Base-by-base conservation (phyloP, 352 stramenopile genomes). In the Lagenidium giganteum region DNA sequence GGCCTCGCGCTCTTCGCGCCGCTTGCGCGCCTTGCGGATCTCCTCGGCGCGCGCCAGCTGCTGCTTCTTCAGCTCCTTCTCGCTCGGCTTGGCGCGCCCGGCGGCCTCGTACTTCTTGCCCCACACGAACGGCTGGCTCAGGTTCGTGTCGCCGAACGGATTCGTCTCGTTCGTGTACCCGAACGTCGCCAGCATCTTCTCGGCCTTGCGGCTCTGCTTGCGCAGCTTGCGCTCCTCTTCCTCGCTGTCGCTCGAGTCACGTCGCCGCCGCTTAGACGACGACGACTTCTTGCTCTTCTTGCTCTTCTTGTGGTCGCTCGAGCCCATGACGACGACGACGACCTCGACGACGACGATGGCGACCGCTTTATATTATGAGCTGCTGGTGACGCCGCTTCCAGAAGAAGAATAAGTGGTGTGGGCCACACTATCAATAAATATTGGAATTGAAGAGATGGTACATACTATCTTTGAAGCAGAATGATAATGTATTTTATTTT, bases 161-260 rank as follows among this genome's bases (percentile, higher is more conserved):
- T 99, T 99, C 31, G 96, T 87, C 16, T 99, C 95, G 63, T 98
- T 96, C n/a, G 95, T 97, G 67, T 99, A 99, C 27, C 96, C 95
- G 57, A 98, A 78, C 23, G 62, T 65, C 29, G 76, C 64, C 21
- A 92, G 64, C 53, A 94, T 61, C 42, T 92, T 92, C 31, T 77
- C 64, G 5, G 79, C 68, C 34, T 83, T 75, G 55, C 86, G 87
- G 44, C 66, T 69, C 52, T 77, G 65, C 35, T 73, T 81, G 33
- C 73, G 76, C 57, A 67, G 59, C 7, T 30, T 32, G 25, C 77
- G 82, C 44, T 54, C 45, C 26, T 77, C 70, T 0, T 69, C 44
- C 0, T 67, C 64, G 36, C 57, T 70, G 47, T 40, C 55, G 28
- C 68, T 62, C n/a, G n/a, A n/a, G n/a, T n/a, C n/a, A n/a, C n/a